These are phyloP conservation scores for Pseudocohnilembus persalinus DNA, from an alignment of 169 alveolate genomes.

Conservation along the genomic window DNA sequence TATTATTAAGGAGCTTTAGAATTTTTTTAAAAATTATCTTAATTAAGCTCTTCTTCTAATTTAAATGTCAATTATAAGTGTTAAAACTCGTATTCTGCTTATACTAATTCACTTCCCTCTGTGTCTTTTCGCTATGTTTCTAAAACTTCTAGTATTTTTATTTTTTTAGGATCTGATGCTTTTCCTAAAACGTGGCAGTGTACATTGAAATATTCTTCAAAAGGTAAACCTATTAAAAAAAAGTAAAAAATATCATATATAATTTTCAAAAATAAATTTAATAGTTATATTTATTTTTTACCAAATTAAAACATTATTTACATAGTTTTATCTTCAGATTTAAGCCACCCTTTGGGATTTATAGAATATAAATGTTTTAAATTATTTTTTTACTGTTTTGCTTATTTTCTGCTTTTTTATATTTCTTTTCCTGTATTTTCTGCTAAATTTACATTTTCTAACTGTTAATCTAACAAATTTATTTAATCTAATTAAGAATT, in stretches of 20 bases:
- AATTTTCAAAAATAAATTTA: no score
- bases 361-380: no score
- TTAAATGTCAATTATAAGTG: background rate
- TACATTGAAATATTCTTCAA: background rate
- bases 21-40: background rate
- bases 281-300: no score
- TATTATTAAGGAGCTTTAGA: no score
- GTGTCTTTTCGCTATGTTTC: background rate
- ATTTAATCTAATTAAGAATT: no score
- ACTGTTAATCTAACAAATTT: no score
- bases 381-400: no score
- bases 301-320: background rate
- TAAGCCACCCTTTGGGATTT: background rate
- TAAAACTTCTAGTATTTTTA: background rate
- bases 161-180: background rate
- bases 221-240: background rate
- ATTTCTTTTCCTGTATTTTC: no score
- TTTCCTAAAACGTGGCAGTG: background rate
- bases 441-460: no score
- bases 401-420: no score
- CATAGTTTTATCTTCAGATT: background rate
- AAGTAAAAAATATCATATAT: no score
- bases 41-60: background rate
- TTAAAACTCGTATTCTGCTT: background rate
- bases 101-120: background rate